Evolutionary conservation across 352 stramenopile genomes (phyloP).

Genomic region (Pythium phragmitis): DNA sequence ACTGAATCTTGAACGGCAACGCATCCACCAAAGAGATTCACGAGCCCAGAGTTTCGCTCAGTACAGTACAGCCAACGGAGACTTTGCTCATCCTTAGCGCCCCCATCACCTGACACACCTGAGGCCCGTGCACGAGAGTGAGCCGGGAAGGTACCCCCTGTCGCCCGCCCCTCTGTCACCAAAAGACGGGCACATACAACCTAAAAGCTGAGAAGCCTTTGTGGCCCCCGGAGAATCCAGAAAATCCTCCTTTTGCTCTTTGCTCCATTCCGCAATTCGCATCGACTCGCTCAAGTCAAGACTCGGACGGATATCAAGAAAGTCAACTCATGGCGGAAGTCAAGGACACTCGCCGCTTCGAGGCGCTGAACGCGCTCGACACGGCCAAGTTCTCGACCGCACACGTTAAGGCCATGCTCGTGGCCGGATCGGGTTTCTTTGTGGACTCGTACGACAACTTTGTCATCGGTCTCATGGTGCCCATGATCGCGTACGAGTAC

Average conservation of each 20-base stretch:
- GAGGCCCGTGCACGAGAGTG: too few species aligned
- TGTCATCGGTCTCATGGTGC: conserved; percentile 34
- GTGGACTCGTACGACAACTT: conserved; percentile 64
- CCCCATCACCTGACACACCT: too few species aligned
- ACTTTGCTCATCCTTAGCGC: too few species aligned
- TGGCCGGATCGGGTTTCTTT: conserved; percentile 51
- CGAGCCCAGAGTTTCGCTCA: too few species aligned
- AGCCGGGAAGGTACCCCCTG: too few species aligned
- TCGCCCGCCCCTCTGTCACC: too few species aligned
- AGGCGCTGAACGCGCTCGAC: conserved; percentile 35
- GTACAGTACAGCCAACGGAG: too few species aligned
- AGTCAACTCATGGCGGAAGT: conserved; percentile 2
- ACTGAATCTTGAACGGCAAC: too few species aligned
- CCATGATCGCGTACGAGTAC: conserved; percentile 50
- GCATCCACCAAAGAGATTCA: too few species aligned
- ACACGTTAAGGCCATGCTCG: conserved; percentile 38
- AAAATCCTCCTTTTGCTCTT: not conserved
- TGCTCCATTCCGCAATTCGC: conserved; percentile 13
- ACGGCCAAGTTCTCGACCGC: conserved; percentile 50
- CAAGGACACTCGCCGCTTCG: conserved; percentile 11
- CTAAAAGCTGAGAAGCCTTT: too few species aligned
- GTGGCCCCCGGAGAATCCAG: too few species aligned
- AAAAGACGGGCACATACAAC: too few species aligned
- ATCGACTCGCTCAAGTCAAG: conserved; percentile 1
- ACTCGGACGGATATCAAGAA: not conserved